Evolutionary conservation across 2,329 filamentous ascomycete species (phyloP).

Genomic region (Epichloe aotearoae): DNA sequence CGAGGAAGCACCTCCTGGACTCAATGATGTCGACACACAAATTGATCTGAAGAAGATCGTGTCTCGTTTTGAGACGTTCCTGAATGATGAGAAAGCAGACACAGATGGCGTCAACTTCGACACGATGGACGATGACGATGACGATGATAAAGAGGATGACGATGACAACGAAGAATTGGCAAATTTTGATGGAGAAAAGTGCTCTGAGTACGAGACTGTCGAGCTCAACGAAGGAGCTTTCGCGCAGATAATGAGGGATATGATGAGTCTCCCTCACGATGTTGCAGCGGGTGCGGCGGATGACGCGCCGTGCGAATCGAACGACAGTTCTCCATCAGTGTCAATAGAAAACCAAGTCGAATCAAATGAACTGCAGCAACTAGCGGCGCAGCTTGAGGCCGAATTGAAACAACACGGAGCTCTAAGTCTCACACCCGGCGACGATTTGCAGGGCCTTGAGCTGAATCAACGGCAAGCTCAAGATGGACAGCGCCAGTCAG

Average conservation of each 20-base stretch:
- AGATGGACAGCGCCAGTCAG: slow-evolving; percentile 7
- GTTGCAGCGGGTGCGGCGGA: background rate
- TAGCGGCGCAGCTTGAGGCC: slow-evolving; percentile 57
- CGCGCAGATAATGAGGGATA: slow-evolving; percentile 75
- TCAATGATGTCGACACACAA: slow-evolving; percentile 55
- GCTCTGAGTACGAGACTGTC: slow-evolving; percentile 57
- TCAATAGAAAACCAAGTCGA: background rate
- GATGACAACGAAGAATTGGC: slow-evolving; percentile 41
- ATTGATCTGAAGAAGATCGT: slow-evolving; percentile 83
- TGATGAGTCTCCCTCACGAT: slow-evolving; percentile 54
- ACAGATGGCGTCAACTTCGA: slow-evolving; percentile 62
- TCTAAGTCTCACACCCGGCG: slow-evolving; percentile 29
- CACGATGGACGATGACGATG: slow-evolving; percentile 57
- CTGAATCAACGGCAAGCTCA: background rate
- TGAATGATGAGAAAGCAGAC: slow-evolving; percentile 75
- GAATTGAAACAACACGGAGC: slow-evolving; percentile 35
- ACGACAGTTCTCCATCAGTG: background rate
- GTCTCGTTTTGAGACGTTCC: slow-evolving; percentile 79
- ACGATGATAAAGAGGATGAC: slow-evolving; percentile 28
- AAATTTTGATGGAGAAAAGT: background rate
- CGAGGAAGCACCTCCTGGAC: slow-evolving; percentile 26
- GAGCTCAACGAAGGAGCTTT: slow-evolving; percentile 81
- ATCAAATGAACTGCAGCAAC: slow-evolving; percentile 32
- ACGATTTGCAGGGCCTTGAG: slow-evolving; percentile 12
- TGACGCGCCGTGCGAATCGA: background rate